Percentiles rank a stretch among this genome's conserved stretches.
phyloP scores from a whole-genome alignment of 495 filamentous ascomycete species.

The Bombardia bombarda region DNA sequence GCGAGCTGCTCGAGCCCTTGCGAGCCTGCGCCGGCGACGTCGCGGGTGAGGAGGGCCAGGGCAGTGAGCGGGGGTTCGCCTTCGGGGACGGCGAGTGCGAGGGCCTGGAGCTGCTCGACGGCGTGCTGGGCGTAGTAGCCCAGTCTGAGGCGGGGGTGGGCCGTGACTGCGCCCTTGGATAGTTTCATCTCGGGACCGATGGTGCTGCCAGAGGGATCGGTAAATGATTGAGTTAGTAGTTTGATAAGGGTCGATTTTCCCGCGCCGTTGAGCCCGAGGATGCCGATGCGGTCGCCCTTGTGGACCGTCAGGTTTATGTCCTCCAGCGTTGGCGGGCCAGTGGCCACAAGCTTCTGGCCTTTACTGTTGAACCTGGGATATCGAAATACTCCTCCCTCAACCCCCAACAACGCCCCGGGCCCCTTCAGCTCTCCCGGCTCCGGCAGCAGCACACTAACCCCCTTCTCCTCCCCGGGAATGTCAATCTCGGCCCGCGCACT shows the following conservation, averaged over 20 bases:
- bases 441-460: conserved; percentile 48
- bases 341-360: background rate
- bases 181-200: conserved; percentile 32
- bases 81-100: conserved; percentile 29
- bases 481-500: conserved; percentile 57
- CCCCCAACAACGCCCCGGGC: conserved; percentile 59
- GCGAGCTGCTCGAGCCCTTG: conserved; percentile 14
- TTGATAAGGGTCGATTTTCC: conserved; percentile 66
- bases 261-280: conserved; percentile 66
- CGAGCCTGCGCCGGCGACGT: conserved; percentile 18
- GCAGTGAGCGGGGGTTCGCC: conserved; percentile 41
- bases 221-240: conserved; percentile 41
- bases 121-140: conserved; percentile 75
- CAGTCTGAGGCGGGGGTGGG: conserved; percentile 56
- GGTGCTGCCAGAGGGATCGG: background rate
- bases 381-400: conserved; percentile 56
- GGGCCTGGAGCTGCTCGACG: conserved; percentile 54
- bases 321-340: conserved; percentile 30
- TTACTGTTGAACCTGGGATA: conserved; percentile 31
- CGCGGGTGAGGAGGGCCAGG: conserved; percentile 46
- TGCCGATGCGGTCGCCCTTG: conserved; percentile 61
- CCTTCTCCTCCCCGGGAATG: conserved; percentile 56
- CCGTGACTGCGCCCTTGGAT: conserved; percentile 47
- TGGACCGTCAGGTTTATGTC: conserved; percentile 58
- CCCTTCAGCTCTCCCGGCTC: conserved; percentile 61